Evolutionary conservation across 179 eudicot species (phyloP).

Genomic region (Dionaea muscipula): DNA sequence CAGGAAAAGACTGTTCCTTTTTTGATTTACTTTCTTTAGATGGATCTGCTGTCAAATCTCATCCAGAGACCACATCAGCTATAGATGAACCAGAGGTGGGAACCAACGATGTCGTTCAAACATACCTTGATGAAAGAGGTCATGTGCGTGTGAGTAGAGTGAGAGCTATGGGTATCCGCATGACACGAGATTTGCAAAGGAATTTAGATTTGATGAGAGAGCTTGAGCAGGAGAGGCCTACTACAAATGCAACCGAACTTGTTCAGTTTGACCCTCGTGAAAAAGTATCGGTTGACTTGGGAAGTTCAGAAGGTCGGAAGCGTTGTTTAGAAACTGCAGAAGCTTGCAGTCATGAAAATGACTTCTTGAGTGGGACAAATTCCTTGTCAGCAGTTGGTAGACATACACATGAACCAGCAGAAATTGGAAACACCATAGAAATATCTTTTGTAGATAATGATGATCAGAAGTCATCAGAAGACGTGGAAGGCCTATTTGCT

Average conservation of each 20-base stretch:
- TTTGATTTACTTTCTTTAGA: slow-evolving; percentile 14
- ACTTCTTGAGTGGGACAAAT: slow-evolving; percentile 4
- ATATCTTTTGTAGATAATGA: slow-evolving; percentile 53
- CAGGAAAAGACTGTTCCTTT: slow-evolving; percentile 24
- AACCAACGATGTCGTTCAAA: slow-evolving; percentile 41
- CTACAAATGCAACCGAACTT: slow-evolving; percentile 8
- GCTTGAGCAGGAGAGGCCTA: slow-evolving; percentile 36
- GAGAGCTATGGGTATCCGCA: slow-evolving; percentile 88
- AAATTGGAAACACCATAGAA: slow-evolving; percentile 31
- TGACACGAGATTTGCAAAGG: slow-evolving; percentile 90
- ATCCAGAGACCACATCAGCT: slow-evolving; percentile 20
- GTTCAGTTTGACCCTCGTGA: slow-evolving; percentile 13
- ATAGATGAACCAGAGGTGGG: slow-evolving; percentile 21
- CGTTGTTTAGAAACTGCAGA: slow-evolving; percentile 18
- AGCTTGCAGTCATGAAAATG: slow-evolving; percentile 15
- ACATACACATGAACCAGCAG: slow-evolving; percentile 15
- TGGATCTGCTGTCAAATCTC: slow-evolving; percentile 23
- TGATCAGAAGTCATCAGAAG: slow-evolving; percentile 23
- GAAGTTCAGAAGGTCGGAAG: slow-evolving; percentile 10
- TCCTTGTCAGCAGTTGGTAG: slow-evolving; percentile 12
- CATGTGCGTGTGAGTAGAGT: slow-evolving; percentile 57
- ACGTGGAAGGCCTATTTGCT: slow-evolving; percentile 64
- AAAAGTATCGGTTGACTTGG: slow-evolving; percentile 11
- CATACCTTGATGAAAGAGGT: slow-evolving; percentile 69
- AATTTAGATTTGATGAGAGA: slow-evolving; percentile 83